Percentiles rank a stretch among this genome's conserved stretches.
Evolutionary conservation across 192 early-diverging fungal species (phyloP).

Genomic region (Rhizophagus prolifer): DNA sequence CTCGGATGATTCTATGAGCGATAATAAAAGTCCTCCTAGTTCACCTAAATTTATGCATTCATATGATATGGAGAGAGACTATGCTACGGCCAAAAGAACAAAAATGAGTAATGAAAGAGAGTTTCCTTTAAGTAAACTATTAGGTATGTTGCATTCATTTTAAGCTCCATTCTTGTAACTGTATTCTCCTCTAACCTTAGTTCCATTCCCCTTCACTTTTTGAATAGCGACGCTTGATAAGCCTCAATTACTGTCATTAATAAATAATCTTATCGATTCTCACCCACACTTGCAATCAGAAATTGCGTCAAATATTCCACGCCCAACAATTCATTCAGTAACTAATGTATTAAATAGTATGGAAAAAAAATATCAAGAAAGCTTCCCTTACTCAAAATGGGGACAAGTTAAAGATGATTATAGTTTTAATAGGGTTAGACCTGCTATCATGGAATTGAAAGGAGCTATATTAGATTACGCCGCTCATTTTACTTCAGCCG

Average conservation of each 20-base stretch:
- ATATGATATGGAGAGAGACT: constrained; percentile 6
- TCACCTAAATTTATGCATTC: background rate
- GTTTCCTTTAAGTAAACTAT: constrained; percentile 23
- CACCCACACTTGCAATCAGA: constrained; percentile 71
- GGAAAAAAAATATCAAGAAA: constrained; percentile 68
- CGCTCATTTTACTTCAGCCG: constrained; percentile 74
- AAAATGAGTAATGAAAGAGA: constrained; percentile 11
- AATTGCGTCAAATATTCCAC: constrained; percentile 74
- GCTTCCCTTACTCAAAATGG: constrained; percentile 85
- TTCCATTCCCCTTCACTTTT: background rate
- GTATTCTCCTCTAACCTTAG: background rate
- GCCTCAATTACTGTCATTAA: constrained; percentile 70
- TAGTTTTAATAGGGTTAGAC: constrained; percentile 82
- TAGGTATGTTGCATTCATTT: constrained; percentile 9
- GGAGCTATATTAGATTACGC: constrained; percentile 71
- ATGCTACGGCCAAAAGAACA: constrained; percentile 10
- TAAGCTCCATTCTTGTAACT: background rate
- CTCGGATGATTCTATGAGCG: constrained; percentile 20
- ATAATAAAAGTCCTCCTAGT: constrained; percentile 19
- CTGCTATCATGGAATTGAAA: constrained; percentile 69
- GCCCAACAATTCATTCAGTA: constrained; percentile 81
- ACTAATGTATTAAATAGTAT: constrained; percentile 61
- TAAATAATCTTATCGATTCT: constrained; percentile 68
- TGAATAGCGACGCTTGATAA: constrained; percentile 59
- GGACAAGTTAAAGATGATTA: constrained; percentile 84